These are phyloP conservation scores for Primulina eburnea DNA, from an alignment of 257 asterid species.

Conservation along the genomic window DNA sequence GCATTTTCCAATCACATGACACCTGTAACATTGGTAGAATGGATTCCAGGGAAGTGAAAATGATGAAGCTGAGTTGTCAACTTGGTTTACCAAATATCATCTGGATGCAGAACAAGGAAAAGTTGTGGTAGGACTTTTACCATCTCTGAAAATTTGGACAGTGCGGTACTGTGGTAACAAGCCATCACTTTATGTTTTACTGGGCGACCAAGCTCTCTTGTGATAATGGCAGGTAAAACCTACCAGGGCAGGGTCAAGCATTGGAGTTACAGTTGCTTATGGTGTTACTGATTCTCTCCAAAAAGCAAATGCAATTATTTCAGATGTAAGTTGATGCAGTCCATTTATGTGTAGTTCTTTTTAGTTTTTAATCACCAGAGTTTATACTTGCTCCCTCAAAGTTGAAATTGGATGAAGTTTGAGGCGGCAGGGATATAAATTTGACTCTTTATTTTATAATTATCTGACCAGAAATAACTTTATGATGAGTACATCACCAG, in stretches of 20 bases:
- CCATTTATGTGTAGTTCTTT: constrained; percentile 14
- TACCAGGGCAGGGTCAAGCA: constrained; percentile 87
- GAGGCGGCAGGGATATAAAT: neutral
- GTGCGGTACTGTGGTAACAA: constrained; percentile 4
- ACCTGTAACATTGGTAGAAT: constrained; percentile 22
- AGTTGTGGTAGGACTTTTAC: constrained; percentile 72
- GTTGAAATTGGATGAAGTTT: neutral
- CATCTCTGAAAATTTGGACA: constrained; percentile 18
- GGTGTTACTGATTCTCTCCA: constrained; percentile 74
- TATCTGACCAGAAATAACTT: neutral
- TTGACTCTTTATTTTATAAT: neutral
- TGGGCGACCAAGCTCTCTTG: constrained; percentile 26
- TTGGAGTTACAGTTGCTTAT: constrained; percentile 87
- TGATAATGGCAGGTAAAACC: constrained; percentile 74
- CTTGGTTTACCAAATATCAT: constrained; percentile 58
- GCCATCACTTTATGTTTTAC: constrained; percentile 12
- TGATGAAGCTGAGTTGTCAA: constrained; percentile 47
- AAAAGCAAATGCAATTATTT: constrained; percentile 64
- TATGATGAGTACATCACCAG: neutral
- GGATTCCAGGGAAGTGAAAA: constrained; percentile 52
- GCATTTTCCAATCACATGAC: neutral
- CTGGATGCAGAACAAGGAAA: constrained; percentile 60
- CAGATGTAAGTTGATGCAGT: constrained; percentile 52
- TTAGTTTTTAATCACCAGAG: neutral
- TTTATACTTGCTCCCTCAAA: neutral